phyloP scores from a whole-genome alignment of 768 basidiomycete genomes.

The Arthromyces matolae region DNA sequence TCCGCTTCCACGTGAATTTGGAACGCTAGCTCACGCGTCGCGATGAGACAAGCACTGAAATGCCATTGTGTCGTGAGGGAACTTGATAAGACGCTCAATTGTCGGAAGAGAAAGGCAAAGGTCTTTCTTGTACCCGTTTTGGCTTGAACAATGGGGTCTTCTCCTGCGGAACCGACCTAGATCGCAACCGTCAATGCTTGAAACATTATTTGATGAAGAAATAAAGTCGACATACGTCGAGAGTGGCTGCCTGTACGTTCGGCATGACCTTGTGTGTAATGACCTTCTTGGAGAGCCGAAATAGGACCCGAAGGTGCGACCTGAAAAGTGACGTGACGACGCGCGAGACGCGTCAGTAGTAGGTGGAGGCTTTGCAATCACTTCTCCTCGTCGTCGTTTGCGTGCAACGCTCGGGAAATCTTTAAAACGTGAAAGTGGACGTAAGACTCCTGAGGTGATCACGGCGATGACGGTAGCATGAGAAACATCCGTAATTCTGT shows the following conservation, averaged over 20 bases:
- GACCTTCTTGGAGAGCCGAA: slow-evolving; percentile 38
- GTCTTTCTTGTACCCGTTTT: slow-evolving; percentile 58
- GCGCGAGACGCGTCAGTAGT: neutral
- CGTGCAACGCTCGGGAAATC: no score
- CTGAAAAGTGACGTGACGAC: slow-evolving; percentile 26
- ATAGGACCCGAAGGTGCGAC: slow-evolving; percentile 31
- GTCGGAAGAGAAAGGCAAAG: slow-evolving; percentile 71
- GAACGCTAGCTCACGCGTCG: slow-evolving; percentile 70
- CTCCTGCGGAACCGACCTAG: slow-evolving; percentile 37
- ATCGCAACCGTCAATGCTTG: slow-evolving; percentile 2
- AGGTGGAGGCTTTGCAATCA: neutral
- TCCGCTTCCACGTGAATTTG: slow-evolving; percentile 67
- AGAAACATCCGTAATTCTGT: no score
- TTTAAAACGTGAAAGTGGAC: no score
- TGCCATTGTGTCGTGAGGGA: slow-evolving; percentile 18
- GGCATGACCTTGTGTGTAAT: slow-evolving; percentile 42
- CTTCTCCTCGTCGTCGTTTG: no score
- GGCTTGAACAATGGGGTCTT: slow-evolving; percentile 48
- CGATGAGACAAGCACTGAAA: slow-evolving; percentile 68
- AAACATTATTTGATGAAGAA: no score
- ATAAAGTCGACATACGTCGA: slow-evolving; percentile 26
- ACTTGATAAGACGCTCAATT: slow-evolving; percentile 58
- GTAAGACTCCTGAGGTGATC: no score
- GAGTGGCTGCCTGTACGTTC: slow-evolving; percentile 49
- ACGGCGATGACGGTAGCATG: no score